Evolutionary conservation across 768 basidiomycete species (phyloP).

Genomic region (Lactarius vividus): DNA sequence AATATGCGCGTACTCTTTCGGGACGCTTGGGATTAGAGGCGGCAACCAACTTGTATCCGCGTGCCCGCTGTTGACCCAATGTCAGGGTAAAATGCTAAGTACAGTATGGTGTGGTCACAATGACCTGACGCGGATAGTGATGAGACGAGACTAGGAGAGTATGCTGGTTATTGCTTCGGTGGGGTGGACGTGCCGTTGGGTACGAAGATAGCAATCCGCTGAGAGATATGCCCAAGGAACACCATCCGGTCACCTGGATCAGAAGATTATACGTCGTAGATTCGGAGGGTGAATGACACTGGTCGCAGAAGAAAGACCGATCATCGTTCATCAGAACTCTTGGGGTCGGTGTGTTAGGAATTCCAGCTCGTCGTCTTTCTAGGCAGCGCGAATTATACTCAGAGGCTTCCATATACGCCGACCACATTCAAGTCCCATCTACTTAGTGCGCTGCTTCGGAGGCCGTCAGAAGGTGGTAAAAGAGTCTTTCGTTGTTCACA

Average conservation of each 20-base stretch:
- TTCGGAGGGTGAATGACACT: constrained; percentile 2
- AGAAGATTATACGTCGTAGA: constrained; percentile 19
- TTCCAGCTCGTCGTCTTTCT: neutral
- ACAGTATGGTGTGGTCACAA: constrained; percentile 1
- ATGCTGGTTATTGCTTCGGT: neutral
- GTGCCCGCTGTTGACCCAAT: constrained; percentile 6
- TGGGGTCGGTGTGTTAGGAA: neutral
- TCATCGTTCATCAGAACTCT: too few species aligned
- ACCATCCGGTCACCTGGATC: neutral
- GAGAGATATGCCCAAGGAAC: constrained; percentile 6
- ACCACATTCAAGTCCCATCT: too few species aligned
- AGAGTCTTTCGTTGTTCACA: neutral
- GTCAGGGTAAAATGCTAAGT: constrained; percentile 14
- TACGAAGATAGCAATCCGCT: neutral
- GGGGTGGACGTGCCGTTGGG: constrained; percentile 1
- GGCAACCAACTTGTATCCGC: constrained; percentile 2
- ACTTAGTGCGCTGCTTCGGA: too few species aligned
- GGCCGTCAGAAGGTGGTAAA: too few species aligned
- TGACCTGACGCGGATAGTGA: constrained; percentile 17
- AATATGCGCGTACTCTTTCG: neutral
- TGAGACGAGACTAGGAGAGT: neutral
- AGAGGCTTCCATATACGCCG: too few species aligned
- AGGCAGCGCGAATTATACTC: too few species aligned
- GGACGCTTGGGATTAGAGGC: neutral
- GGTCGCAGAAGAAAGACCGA: too few species aligned